Conservation (phyloP, 2,329 filamentous ascomycete genomes). For the Claviceps sp. region DNA sequence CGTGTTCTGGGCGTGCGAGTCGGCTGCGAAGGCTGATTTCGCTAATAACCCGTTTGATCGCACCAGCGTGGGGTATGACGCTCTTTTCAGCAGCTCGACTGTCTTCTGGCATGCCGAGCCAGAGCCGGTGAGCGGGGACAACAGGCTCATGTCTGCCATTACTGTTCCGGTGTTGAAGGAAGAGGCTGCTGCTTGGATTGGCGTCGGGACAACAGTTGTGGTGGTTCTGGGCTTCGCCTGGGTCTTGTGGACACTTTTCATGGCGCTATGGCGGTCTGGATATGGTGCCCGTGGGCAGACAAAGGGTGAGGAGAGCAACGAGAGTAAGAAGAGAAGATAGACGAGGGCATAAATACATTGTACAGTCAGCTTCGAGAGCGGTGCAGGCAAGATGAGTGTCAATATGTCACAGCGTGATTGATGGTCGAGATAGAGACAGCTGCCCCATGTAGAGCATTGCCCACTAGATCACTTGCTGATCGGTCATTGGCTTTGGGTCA, state of each 20-base stretch:
- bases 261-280: slow-evolving; percentile 4
- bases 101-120: slow-evolving; percentile 71
- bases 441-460: no score
- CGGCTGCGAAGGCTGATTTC: slow-evolving; percentile 53
- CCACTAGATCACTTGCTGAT: no score
- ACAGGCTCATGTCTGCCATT: slow-evolving; percentile 38
- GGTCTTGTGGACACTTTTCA: slow-evolving; percentile 47
- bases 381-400: not conserved
- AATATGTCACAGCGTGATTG: no score
- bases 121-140: slow-evolving; percentile 17
- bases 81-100: slow-evolving; percentile 60
- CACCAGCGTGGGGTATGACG: slow-evolving; percentile 73
- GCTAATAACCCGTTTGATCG: slow-evolving; percentile 73
- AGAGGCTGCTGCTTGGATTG: slow-evolving; percentile 32
- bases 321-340: slow-evolving; percentile 3
- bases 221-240: slow-evolving; percentile 55
- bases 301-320: not conserved
- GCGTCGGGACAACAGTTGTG: slow-evolving; percentile 41
- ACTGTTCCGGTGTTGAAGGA: slow-evolving; percentile 53
- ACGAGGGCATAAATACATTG: not conserved
- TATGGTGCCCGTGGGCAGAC: not conserved
- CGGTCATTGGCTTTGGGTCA: no score
- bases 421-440: no score
- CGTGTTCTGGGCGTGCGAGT: slow-evolving; percentile 81
- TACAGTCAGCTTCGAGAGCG: not conserved